Evolutionary conservation across 2,329 filamentous ascomycete genomes (phyloP).

Genomic region (Ophiocordyceps camponoti-leonardi): DNA sequence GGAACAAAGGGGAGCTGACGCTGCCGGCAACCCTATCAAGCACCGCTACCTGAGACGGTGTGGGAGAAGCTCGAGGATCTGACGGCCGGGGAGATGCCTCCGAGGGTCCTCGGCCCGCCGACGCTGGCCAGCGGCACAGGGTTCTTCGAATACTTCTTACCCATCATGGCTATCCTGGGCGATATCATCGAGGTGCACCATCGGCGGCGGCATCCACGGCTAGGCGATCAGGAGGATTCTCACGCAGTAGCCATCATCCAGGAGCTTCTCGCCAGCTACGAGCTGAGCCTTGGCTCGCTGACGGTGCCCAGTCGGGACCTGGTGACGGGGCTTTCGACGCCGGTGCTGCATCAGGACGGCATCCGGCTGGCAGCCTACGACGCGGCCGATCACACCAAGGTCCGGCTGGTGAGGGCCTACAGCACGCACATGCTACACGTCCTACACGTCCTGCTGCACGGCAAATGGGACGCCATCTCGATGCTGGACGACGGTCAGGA

Average conservation of each 20-base stretch:
- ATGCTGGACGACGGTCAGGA: constrained; percentile 30
- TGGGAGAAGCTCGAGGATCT: constrained; percentile 22
- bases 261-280: constrained; percentile 18
- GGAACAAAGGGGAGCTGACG: too few species aligned
- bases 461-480: constrained; percentile 30
- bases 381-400: constrained; percentile 12
- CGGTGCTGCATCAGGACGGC: neutral
- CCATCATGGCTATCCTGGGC: constrained; percentile 28
- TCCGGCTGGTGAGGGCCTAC: constrained; percentile 25
- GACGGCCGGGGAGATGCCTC: constrained; percentile 12
- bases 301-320: neutral
- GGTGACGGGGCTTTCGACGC: constrained; percentile 3
- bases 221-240: constrained; percentile 18
- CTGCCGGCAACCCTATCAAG: constrained; percentile 3
- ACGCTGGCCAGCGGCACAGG: constrained; percentile 21
- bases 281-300: constrained; percentile 18
- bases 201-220: constrained; percentile 21
- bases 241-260: constrained; percentile 17
- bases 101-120: constrained; percentile 19
- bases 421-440: constrained; percentile 29
- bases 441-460: constrained; percentile 27
- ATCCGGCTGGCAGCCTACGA: constrained; percentile 3
- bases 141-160: constrained; percentile 32
- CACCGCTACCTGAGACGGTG: constrained; percentile 20
- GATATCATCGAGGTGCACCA: constrained; percentile 31